These are phyloP conservation scores for Pichia sp. DNA, from an alignment of 1,139 yeast species.

Conservation along the genomic window DNA sequence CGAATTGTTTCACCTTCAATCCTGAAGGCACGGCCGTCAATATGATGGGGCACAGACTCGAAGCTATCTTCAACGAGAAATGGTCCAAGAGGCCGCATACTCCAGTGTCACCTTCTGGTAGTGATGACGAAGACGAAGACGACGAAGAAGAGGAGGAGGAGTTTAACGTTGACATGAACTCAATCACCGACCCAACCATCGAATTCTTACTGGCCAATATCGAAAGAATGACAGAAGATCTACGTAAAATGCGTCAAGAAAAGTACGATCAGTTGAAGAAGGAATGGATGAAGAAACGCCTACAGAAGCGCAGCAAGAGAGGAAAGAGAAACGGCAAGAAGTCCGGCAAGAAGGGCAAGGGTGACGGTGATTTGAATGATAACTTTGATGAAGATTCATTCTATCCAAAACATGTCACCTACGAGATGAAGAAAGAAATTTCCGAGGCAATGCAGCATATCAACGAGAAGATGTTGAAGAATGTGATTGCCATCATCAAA, in stretches of 20 bases:
- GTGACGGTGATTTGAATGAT: constrained; percentile 12
- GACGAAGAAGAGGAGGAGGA: constrained; percentile 41
- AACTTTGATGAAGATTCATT: constrained; percentile 16
- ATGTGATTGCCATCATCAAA: constrained; percentile 79
- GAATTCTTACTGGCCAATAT: constrained; percentile 84
- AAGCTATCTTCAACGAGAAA: constrained; percentile 76
- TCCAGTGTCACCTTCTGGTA: constrained; percentile 55
- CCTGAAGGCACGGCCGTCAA: constrained; percentile 96
- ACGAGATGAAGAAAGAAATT: constrained; percentile 94
- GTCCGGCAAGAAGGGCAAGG: constrained; percentile 19
- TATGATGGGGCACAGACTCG: constrained; percentile 90
- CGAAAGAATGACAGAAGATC: constrained; percentile 77
- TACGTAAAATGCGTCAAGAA: constrained; percentile 72
- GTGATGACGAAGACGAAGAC: constrained; percentile 40
- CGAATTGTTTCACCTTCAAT: constrained; percentile 85
- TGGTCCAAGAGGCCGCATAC: constrained; percentile 90
- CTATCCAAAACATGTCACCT: constrained; percentile 57
- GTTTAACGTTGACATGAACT: constrained; percentile 70
- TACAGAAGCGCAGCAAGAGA: constrained; percentile 27
- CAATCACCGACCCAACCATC: constrained; percentile 83
- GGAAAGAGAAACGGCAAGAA: constrained; percentile 23
- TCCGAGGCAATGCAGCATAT: constrained; percentile 78
- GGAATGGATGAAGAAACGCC: constrained; percentile 59
- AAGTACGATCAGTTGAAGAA: constrained; percentile 35
- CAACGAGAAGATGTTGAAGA: constrained; percentile 76